Percentiles rank a stretch among this genome's conserved stretches.
Conservation (phyloP, 768 basidiomycete species). For the Mycena galopus region DNA sequence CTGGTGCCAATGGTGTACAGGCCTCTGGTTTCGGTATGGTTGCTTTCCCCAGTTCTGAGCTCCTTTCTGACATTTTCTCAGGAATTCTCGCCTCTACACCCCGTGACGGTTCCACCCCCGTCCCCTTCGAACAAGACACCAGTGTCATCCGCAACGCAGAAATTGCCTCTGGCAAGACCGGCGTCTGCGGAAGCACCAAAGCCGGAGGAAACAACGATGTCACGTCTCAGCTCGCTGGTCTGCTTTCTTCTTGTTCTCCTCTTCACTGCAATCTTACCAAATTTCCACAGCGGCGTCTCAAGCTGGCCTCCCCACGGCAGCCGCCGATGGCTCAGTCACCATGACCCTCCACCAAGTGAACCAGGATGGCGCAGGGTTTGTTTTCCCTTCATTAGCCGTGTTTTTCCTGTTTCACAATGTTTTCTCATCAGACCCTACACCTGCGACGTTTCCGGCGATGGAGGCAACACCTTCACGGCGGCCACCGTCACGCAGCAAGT, state of each 20-base stretch:
- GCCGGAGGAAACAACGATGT: slow-evolving; percentile 37
- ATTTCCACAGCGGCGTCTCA: slow-evolving; percentile 24
- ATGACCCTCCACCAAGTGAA: slow-evolving; percentile 38
- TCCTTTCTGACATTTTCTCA: neutral
- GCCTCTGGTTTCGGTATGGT: slow-evolving; percentile 15
- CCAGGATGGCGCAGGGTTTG: slow-evolving; percentile 36
- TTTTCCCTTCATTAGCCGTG: neutral
- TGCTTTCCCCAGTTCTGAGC: neutral
- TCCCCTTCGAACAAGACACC: slow-evolving; percentile 36
- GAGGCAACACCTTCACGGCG: slow-evolving; percentile 31
- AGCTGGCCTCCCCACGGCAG: slow-evolving; percentile 33
- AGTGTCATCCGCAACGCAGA: slow-evolving; percentile 30
- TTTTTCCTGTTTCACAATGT: neutral
- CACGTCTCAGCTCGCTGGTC: slow-evolving; percentile 31
- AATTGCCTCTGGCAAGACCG: slow-evolving; percentile 30
- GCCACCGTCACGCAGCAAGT: slow-evolving; percentile 32
- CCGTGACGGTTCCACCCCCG: slow-evolving; percentile 19
- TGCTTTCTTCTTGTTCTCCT: neutral
- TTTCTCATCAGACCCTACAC: slow-evolving; percentile 16
- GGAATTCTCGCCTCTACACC: slow-evolving; percentile 33
- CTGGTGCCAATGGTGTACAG: slow-evolving; percentile 32
- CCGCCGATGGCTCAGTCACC: slow-evolving; percentile 28
- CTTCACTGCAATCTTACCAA: neutral
- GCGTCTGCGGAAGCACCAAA: slow-evolving; percentile 28
- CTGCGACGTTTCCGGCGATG: slow-evolving; percentile 35